Conservation (phyloP, 2,329 filamentous ascomycete species). For the Drechslerella stenobrocha region DNA sequence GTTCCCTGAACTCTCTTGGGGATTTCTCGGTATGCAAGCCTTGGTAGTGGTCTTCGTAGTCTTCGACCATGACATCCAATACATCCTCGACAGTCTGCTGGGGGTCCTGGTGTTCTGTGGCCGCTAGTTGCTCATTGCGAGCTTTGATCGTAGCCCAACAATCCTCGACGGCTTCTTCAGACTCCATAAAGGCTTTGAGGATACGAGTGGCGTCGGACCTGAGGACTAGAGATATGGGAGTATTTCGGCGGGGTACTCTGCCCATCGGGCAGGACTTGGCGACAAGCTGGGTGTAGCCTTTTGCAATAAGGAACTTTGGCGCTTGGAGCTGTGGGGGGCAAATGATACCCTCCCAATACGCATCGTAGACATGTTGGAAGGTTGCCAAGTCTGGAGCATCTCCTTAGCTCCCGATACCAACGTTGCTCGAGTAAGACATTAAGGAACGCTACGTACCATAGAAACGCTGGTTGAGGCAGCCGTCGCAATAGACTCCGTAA, state of each 20-base stretch:
- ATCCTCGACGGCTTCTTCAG: conserved; percentile 9
- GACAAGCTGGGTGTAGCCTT: background rate
- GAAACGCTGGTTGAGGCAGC: conserved; percentile 14
- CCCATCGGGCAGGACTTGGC: background rate
- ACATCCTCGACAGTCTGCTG: conserved; percentile 1
- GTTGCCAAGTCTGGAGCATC: conserved; percentile 6
- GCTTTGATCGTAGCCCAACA: background rate
- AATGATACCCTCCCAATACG: conserved; percentile 29
- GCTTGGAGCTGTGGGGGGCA: conserved; percentile 15
- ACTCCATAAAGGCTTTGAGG: conserved; percentile 2
- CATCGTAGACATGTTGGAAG: conserved; percentile 19
- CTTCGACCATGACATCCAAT: conserved; percentile 23
- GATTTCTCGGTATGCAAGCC: conserved; percentile 1
- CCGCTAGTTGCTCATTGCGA: conserved; percentile 6
- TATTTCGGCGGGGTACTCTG: background rate
- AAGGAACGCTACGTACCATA: conserved; percentile 6
- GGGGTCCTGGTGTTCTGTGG: background rate
- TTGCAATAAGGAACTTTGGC: background rate
- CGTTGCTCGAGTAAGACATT: background rate
- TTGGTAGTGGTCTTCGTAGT: conserved; percentile 24
- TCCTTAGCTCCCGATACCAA: background rate
- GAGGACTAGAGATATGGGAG: background rate
- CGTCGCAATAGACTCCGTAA: conserved; percentile 24
- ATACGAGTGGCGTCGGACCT: conserved; percentile 12
- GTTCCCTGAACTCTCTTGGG: conserved; percentile 4